A percentile compares a stretch with the other conserved stretches of the same genome.
Conservation (phyloP, 352 stramenopile genomes). For the Globisporangium orthogonon region DNA sequence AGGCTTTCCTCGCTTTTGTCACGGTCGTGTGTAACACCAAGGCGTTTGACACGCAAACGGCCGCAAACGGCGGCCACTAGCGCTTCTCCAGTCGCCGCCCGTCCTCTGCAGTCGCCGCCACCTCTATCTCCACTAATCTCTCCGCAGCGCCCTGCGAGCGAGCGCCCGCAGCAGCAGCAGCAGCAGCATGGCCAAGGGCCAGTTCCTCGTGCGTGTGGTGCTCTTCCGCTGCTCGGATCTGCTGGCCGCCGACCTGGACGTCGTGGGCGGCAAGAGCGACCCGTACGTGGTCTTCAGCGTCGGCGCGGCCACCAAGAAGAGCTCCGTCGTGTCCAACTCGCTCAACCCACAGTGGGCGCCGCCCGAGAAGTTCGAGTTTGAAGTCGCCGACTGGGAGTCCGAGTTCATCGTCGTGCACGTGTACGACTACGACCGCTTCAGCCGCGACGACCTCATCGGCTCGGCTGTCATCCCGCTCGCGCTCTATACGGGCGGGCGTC, state of each 20-base stretch:
- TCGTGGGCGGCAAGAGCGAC: conserved; percentile 66
- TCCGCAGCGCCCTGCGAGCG: too few species aligned
- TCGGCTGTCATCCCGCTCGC: conserved; percentile 57
- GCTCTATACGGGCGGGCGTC: conserved; percentile 47
- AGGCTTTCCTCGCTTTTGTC: background rate
- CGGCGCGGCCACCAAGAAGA: conserved; percentile 44
- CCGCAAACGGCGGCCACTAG: too few species aligned
- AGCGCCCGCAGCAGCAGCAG: background rate
- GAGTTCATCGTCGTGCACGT: conserved; percentile 63
- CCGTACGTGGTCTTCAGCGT: conserved; percentile 66
- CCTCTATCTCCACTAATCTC: too few species aligned
- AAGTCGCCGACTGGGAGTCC: conserved; percentile 50
- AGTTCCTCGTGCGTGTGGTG: conserved; percentile 45
- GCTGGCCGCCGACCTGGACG: conserved; percentile 33
- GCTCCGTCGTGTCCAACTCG: conserved; percentile 54
- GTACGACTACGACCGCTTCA: conserved; percentile 66
- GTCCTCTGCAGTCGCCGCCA: background rate
- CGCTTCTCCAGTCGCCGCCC: background rate
- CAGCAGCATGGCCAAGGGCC: conserved; percentile 16
- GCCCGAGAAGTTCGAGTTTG: conserved; percentile 71
- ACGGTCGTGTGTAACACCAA: background rate
- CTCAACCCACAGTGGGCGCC: conserved; percentile 66
- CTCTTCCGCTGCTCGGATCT: conserved; percentile 64
- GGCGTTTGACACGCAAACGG: background rate
- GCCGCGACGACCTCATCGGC: conserved; percentile 66